Evolutionary conservation across 768 basidiomycete species (phyloP), one percentile per base, ranked within the genome.

Genomic region (Auriscalpium orientale): DNA sequence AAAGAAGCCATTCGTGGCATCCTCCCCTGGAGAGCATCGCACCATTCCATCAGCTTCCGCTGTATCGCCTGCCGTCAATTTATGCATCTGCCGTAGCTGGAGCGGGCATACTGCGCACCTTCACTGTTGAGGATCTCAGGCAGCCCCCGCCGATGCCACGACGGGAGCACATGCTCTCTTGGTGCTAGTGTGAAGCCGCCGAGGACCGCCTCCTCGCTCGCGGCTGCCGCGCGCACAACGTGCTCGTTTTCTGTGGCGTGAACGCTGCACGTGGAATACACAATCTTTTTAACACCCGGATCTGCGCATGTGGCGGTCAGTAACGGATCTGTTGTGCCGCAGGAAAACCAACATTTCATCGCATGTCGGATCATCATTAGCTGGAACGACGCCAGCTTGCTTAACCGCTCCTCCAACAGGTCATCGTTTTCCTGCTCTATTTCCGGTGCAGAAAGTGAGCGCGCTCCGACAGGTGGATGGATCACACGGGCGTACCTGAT

Each of bases 261-360:
- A 48, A 97, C 76, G 59, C 93, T 97, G 67, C 95, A 99, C n/a
- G 97, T 99, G 21, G 95, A 98, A 70, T 99, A 98, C 28, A 94
- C 94, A 63, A 99, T 91, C 63, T 81, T 83, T 56, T 77, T 71
- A 37, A 85, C 89, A 43, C 76, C 76, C 1, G 91, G 85, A 70
- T 95, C 93, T 95, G 61, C 18, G 46, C 35, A 20, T 46, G 22
- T 11, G 22, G 10, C 49, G 18, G n/a, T 37, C 38, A 47, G 16
- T 8, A 47, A 22, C 16, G 15, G 33, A 20, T n/a, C 18, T 9
- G 2, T 35, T 33, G 33, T 9, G 22, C 22, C 21, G 36, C 10
- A 20, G 46, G 43, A 35, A 34, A 21, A 33, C 80, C 65, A 67
- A 94, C 94, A 98, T 71, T 84, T 86, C 87, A 99, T 94, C 16